Base-by-base conservation (phyloP, 345 rosid genomes). In the Murraya koenigii region DNA sequence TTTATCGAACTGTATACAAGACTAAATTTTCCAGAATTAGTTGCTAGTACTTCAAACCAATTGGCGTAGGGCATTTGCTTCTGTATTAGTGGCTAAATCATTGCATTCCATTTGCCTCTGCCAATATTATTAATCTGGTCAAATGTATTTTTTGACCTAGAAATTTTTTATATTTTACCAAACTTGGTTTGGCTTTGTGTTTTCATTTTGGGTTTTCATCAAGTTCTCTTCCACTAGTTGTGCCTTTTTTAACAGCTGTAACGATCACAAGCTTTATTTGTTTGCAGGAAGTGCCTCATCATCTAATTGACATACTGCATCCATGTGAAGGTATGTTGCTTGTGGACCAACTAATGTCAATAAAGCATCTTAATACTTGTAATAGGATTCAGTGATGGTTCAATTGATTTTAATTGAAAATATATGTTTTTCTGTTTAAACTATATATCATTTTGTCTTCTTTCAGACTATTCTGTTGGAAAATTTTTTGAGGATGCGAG, bases 391-490 rank as follows among this genome's bases (percentile, higher is more conserved):
- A 30, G 10, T 65, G 69, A 47, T 76, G 54, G 36, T 6, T 75
- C 32, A 74, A 17, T 71, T 32, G 25, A 38, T 20, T 11, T 30
- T 30, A 7, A 39, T 81, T 76, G n/a, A 66, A 22, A 41, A 44
- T 47, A 8, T 76, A 2, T 60, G 19, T 65, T 64, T 26, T 70
- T 52, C 20, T 52, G 64, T 28, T 71, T 9, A 3, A 5, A 71
- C 22, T 54, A 38, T 32, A 75, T 11, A 36, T 33, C 2, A 33
- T 63, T 66, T 14, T 74, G 8, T 75, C 26, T 41, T 64, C 69
- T 72, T 33, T 65, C 89, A 95, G 99, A 93, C 77, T 95, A 95
- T 83, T 93, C 98, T 49, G 98, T 91, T 66, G 99, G 99, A 60
- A 75, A 84, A 32, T 93, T 87, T 77, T 95, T 69, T 78, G 87